Percentiles rank a stretch among this genome's conserved stretches.
Evolutionary conservation across 2,329 filamentous ascomycete species (phyloP).

Genomic region (Pyrenophora teres): DNA sequence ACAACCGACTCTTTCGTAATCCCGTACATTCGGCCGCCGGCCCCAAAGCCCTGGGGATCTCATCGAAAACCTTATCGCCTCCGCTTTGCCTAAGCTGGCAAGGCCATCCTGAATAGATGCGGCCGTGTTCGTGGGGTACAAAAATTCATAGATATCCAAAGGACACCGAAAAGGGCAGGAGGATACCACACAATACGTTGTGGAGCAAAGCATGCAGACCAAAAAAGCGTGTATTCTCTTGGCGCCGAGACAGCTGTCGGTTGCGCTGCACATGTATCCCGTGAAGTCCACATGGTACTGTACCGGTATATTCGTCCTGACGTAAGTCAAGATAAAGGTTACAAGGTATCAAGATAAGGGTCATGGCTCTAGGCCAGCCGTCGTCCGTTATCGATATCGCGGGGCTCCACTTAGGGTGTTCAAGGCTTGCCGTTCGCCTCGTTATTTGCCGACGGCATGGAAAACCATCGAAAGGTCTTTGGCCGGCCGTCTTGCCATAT

Average conservation of each 20-base stretch:
- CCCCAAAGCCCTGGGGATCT: slow-evolving; percentile 4
- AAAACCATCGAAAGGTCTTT: background rate
- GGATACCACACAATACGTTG: slow-evolving; percentile 1
- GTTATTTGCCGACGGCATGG: slow-evolving; percentile 9
- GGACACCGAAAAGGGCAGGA: slow-evolving; percentile 10
- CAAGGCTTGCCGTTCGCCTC: slow-evolving; percentile 9
- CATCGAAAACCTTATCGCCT: background rate
- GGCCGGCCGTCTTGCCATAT: background rate
- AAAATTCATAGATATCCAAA: slow-evolving; percentile 1
- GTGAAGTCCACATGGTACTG: slow-evolving; percentile 6
- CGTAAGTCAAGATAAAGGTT: slow-evolving; percentile 32
- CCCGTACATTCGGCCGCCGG: slow-evolving; percentile 12
- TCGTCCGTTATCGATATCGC: slow-evolving; percentile 16
- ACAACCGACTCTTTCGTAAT: slow-evolving; percentile 2
- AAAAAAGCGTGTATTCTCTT: slow-evolving; percentile 17
- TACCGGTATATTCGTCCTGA: slow-evolving; percentile 10
- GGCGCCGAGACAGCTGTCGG: slow-evolving; percentile 28
- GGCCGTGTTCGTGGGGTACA: slow-evolving; percentile 6
- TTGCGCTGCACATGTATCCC: slow-evolving; percentile 16
- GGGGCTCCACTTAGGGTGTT: slow-evolving; percentile 13
- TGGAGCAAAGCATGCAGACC: slow-evolving; percentile 1
- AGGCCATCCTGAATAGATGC: background rate
- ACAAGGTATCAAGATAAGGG: slow-evolving; percentile 21
- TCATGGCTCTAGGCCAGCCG: slow-evolving; percentile 4
- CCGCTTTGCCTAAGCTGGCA: background rate